Evolutionary conservation across 169 alveolate genomes (phyloP).

Genomic region (Plasmodium gallinaceum): DNA sequence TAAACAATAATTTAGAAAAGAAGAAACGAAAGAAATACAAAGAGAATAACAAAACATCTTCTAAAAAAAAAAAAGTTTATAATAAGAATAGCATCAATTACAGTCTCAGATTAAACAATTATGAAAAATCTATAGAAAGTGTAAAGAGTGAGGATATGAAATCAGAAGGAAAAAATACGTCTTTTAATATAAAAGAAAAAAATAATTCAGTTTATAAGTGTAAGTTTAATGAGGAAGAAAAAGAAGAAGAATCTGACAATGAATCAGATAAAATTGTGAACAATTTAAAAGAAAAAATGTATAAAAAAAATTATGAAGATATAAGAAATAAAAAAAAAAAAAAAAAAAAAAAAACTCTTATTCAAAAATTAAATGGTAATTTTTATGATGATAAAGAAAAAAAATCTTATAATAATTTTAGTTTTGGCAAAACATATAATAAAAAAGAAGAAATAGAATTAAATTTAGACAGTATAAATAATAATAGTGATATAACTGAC

Average conservation of each 20-base stretch:
- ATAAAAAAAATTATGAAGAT: not conserved
- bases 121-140: slow-evolving; percentile 1
- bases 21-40: not conserved
- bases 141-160: not conserved
- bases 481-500: too few relatives aligned
- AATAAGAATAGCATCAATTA: not conserved
- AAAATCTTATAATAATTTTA: not conserved
- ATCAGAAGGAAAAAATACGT: not conserved
- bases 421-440: too few relatives aligned
- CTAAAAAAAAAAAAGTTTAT: not conserved
- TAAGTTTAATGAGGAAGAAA: not conserved
- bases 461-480: too few relatives aligned
- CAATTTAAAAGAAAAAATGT: not conserved
- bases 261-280: not conserved
- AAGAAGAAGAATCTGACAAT: not conserved
- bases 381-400: not conserved
- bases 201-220: not conserved
- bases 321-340: not conserved
- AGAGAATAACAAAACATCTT: not conserved
- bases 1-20: too few relatives aligned
- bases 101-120: not conserved
- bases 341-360: not conserved
- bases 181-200: not conserved
- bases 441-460: too few relatives aligned
- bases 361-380: not conserved